Evolutionary conservation across 2,329 filamentous ascomycete genomes (phyloP).

Genomic region (Lachnellula cervina): DNA sequence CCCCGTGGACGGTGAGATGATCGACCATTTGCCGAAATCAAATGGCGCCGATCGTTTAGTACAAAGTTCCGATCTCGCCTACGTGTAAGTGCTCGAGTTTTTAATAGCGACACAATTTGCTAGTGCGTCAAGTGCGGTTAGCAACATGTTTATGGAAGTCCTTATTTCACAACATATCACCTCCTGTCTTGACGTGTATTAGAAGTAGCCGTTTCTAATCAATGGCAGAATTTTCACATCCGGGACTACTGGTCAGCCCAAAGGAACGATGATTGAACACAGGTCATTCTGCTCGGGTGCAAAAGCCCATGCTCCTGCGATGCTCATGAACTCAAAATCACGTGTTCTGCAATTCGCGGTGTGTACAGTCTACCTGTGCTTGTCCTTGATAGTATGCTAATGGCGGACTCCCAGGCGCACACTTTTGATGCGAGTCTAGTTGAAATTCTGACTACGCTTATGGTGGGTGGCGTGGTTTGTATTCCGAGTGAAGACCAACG

Average conservation of each 20-base stretch:
- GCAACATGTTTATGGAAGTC: not conserved
- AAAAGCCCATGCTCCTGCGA: constrained; percentile 2
- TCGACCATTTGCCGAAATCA: not conserved
- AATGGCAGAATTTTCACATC: constrained; percentile 18
- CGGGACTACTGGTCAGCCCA: constrained; percentile 23
- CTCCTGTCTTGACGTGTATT: not conserved
- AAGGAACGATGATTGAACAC: constrained; percentile 17
- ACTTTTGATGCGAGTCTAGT: constrained; percentile 17
- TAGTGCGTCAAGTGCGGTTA: not conserved
- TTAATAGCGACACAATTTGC: not conserved
- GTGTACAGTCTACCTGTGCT: not conserved
- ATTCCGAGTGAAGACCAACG: constrained; percentile 18
- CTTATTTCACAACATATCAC: not conserved
- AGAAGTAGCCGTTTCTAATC: not conserved
- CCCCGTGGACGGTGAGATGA: not conserved
- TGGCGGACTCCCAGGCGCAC: constrained; percentile 2
- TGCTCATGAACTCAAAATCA: constrained; percentile 1
- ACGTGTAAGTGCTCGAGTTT: constrained; percentile 1
- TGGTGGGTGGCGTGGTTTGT: constrained; percentile 18
- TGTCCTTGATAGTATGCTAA: not conserved
- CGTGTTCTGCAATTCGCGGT: constrained; percentile 18
- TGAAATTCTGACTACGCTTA: constrained; percentile 18
- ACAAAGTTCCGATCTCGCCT: constrained; percentile 5
- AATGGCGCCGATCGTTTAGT: not conserved
- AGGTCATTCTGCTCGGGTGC: constrained; percentile 8